These are phyloP conservation scores for Amaranthus hypochondriacus DNA, from an alignment of 148 eudicot genomes.

Conservation along the genomic window DNA sequence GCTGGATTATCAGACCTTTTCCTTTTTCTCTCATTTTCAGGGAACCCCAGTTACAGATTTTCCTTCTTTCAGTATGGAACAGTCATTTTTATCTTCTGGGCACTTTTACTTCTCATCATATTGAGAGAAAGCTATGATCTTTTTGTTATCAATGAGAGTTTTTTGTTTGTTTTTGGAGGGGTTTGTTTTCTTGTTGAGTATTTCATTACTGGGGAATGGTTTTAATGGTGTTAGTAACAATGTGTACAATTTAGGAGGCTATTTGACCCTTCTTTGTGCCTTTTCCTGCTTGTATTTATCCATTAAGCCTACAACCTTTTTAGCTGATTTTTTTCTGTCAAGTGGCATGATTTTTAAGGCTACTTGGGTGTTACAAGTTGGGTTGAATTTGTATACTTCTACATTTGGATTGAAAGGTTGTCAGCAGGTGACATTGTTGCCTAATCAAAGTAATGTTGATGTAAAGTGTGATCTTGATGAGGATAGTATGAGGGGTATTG, in stretches of 20 bases:
- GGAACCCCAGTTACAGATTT: constrained; percentile 47
- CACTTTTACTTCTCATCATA: constrained; percentile 43
- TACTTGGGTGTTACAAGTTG: constrained; percentile 75
- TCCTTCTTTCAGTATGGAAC: constrained; percentile 48
- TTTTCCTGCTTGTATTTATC: constrained; percentile 62
- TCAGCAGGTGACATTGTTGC: constrained; percentile 28
- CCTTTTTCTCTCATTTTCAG: constrained; percentile 48
- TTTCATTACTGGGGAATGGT: constrained; percentile 45
- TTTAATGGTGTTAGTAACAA: constrained; percentile 42
- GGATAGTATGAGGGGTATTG: constrained; percentile 59
- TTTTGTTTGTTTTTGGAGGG: constrained; percentile 43
- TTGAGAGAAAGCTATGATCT: constrained; percentile 38
- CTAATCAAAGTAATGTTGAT: constrained; percentile 41
- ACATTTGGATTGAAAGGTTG: constrained; percentile 66
- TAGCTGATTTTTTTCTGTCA: constrained; percentile 64
- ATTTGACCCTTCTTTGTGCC: constrained; percentile 60
- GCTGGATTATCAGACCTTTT: constrained; percentile 45
- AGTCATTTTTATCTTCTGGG: constrained; percentile 69
- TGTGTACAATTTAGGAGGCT: constrained; percentile 42
- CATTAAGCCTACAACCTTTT: constrained; percentile 47
- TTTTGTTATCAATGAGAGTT: constrained; percentile 37
- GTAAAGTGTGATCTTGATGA: constrained; percentile 75
- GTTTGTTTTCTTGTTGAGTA: constrained; percentile 53
- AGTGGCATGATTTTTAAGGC: constrained; percentile 66
- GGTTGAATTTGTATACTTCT: constrained; percentile 59